Evolutionary conservation across 768 basidiomycete species (phyloP), one percentile per base, ranked within the genome.

Genomic region (Termitomyces sp.): DNA sequence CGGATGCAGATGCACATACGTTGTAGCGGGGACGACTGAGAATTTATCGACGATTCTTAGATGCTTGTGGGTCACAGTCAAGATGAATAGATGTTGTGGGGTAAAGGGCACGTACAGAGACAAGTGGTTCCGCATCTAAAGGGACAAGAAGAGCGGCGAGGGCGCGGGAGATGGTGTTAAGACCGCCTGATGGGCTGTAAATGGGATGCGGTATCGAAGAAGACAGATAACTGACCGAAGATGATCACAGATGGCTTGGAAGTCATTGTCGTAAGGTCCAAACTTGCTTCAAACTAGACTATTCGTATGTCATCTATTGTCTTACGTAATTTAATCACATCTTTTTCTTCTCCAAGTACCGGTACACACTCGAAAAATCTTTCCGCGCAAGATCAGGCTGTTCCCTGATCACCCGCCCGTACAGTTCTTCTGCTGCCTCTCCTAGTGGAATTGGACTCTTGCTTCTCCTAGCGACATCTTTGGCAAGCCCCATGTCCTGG

Each of bases 401-500:
- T 48, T 73, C 70, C 62, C 70, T 60, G 3, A 88, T 71, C 49
- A 84, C 79, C 28, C 75, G 71, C 5, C 70, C 69, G 68, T 95
- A 95, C 28, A 94, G 67, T 2, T 71, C 67, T 62, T 81, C 75
- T 8, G 90, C 89, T 3, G 81, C 79, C 57, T 78, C 70, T 15
- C 86, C 91, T 5, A 94, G 70, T 15, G 88, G 88, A 55, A 91
- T 67, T 3, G 82, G 75, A 35, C 74, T 82, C 4, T 68, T 70
- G 23, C 74, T 68, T 17, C 75, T 70, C 33, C 70, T 68, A 15
- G 84, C 90, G 10, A 88, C 79, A 53, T 84, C 76, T 30, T 75
- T 81, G 1, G 92, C 94, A 31, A 95, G 80, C 45, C 87, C 82
- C 85, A 96, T 85, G 66, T 96, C 93, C 91, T 94, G 59, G 23